Conservation (phyloP, 352 stramenopile species). For the Phytophthora macrochlamydospora region DNA sequence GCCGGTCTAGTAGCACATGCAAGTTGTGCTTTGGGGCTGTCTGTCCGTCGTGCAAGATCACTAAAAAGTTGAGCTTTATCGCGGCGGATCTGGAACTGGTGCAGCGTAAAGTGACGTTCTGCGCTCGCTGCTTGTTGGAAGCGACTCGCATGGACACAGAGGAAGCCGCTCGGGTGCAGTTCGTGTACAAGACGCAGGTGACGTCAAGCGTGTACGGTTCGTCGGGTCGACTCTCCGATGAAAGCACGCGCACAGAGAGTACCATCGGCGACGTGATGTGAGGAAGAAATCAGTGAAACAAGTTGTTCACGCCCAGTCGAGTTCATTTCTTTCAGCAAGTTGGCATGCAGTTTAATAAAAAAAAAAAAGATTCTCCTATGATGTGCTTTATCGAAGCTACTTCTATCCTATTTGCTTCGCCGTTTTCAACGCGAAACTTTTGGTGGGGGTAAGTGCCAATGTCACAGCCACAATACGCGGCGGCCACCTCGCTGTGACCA, state of each 20-base stretch:
- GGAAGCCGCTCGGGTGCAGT: conserved; percentile 24
- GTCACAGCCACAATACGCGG: too few species aligned
- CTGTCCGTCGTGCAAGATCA: conserved; percentile 26
- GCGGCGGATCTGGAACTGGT: conserved; percentile 19
- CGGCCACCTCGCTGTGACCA: too few species aligned
- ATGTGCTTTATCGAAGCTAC: too few species aligned
- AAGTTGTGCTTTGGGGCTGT: conserved; percentile 30
- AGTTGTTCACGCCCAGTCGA: too few species aligned
- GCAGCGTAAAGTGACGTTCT: conserved; percentile 40
- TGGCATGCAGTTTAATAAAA: too few species aligned
- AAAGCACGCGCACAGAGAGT: conserved; percentile 23
- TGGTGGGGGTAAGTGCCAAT: too few species aligned
- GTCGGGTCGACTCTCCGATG: conserved; percentile 15
- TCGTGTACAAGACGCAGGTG: conserved; percentile 20
- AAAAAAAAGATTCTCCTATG: too few species aligned
- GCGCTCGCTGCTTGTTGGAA: conserved; percentile 28
- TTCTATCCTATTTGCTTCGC: too few species aligned
- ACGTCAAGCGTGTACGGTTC: conserved; percentile 24
- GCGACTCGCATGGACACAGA: conserved; percentile 29
- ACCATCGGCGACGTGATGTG: conserved; percentile 2
- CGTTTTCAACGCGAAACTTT: too few species aligned
- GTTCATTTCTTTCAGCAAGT: too few species aligned
- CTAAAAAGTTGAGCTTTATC: conserved; percentile 38
- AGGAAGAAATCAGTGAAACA: neutral
- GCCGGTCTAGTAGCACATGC: conserved; percentile 17